phyloP scores from a whole-genome alignment of 768 basidiomycete species.

The Rhizopogon salebrosus region DNA sequence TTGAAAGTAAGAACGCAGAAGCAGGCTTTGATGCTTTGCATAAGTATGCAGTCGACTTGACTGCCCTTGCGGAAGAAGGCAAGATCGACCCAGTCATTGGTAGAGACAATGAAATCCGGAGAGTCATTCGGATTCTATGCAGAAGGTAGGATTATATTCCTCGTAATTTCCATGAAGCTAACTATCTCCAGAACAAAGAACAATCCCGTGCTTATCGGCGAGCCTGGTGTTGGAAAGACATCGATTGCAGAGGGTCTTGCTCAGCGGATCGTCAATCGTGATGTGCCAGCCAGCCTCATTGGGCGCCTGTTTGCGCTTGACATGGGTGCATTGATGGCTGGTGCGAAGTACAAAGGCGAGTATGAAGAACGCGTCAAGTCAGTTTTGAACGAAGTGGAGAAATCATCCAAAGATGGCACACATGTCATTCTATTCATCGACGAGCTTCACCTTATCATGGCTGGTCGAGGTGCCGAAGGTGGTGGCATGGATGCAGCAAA shows the following conservation, averaged over 20 bases:
- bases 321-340: constrained; percentile 94
- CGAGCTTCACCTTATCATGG: constrained; percentile 92
- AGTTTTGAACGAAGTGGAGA: constrained; percentile 91
- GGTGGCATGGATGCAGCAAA: constrained; percentile 94
- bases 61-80: constrained; percentile 82
- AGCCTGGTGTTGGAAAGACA: constrained; percentile 94
- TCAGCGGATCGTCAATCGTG: constrained; percentile 90
- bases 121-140: constrained; percentile 79
- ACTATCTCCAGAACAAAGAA: constrained; percentile 75
- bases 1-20: constrained; percentile 85
- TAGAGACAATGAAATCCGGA: constrained; percentile 86
- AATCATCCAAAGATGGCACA: constrained; percentile 69
- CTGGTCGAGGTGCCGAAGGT: constrained; percentile 74
- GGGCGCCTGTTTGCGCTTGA: constrained; percentile 81
- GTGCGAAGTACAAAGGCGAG: constrained; percentile 90
- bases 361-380: constrained; percentile 95
- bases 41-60: constrained; percentile 86
- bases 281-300: constrained; percentile 75
- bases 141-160: constrained; percentile 43
- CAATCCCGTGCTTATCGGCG: constrained; percentile 95
- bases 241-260: constrained; percentile 94
- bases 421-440: constrained; percentile 93
- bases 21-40: constrained; percentile 89
- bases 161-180: neutral
- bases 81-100: constrained; percentile 97